Evolutionary conservation across 2,329 filamentous ascomycete species (phyloP).

Genomic region (Xylariaceae sp.): DNA sequence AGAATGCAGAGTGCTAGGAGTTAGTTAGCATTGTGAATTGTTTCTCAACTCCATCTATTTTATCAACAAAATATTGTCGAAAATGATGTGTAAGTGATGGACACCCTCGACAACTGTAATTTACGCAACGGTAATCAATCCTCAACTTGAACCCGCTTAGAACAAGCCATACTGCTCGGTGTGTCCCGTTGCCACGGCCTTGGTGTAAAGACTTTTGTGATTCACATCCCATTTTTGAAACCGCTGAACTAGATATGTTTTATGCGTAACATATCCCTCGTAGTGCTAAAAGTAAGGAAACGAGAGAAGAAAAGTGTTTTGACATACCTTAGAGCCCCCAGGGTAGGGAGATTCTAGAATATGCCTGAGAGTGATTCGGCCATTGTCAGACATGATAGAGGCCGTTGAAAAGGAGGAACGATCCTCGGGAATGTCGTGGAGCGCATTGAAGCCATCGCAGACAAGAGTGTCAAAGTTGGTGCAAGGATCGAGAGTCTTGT

Average conservation of each 20-base stretch:
- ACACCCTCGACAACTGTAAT: not conserved
- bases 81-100: not conserved
- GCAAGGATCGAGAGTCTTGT: slow-evolving; percentile 61
- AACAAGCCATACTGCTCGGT: too few species aligned
- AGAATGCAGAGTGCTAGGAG: slow-evolving; percentile 45
- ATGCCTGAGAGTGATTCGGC: slow-evolving; percentile 54
- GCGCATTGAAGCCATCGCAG: slow-evolving; percentile 61
- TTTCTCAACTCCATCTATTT: too few species aligned
- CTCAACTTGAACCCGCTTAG: not conserved
- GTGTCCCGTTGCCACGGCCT: not conserved
- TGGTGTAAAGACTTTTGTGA: too few species aligned
- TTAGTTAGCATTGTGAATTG: slow-evolving; percentile 16
- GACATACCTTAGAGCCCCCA: slow-evolving; percentile 33
- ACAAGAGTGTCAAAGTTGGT: slow-evolving; percentile 63
- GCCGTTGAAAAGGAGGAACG: slow-evolving; percentile 56
- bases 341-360: slow-evolving; percentile 57
- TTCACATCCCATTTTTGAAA: not conserved
- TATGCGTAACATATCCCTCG: not conserved
- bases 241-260: not conserved
- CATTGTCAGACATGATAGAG: slow-evolving; percentile 56
- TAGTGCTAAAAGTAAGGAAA: not conserved
- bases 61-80: too few species aligned
- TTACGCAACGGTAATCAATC: not conserved
- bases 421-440: slow-evolving; percentile 61
- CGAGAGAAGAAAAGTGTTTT: not conserved